phyloP scores from a whole-genome alignment of 768 basidiomycete genomes.

The Leccinum fibrillosum region DNA sequence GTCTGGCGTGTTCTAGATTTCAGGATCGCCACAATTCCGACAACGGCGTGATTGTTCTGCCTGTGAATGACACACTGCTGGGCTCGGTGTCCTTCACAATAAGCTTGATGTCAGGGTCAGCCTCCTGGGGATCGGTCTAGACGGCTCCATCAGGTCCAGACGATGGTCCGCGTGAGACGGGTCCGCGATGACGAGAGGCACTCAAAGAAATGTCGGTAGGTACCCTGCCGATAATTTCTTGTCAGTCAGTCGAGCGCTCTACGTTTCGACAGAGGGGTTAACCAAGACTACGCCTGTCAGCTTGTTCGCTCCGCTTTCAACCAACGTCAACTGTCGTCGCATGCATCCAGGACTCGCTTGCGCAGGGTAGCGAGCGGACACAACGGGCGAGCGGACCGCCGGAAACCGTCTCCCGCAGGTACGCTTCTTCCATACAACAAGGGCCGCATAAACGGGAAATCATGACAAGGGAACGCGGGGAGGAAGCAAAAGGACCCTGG shows the following conservation, averaged over 20 bases:
- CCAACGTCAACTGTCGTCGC: neutral
- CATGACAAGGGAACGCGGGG: neutral
- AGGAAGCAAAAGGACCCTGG: neutral
- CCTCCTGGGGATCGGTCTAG: neutral
- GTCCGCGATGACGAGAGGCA: neutral
- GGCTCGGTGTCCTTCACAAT: neutral
- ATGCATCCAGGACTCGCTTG: neutral
- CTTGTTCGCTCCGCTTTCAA: neutral
- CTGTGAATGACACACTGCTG: neutral
- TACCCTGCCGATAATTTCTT: neutral
- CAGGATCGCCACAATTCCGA: neutral
- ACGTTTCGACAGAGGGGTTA: neutral
- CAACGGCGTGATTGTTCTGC: neutral
- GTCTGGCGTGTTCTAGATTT: neutral
- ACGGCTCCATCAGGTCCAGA: neutral
- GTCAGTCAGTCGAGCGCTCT: neutral
- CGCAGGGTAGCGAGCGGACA: neutral
- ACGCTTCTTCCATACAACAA: neutral
- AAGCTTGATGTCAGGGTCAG: neutral
- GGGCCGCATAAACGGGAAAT: neutral
- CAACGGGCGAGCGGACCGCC: neutral
- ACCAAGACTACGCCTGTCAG: slow-evolving; percentile 1
- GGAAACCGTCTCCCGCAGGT: neutral
- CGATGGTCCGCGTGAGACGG: neutral
- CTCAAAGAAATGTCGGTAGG: neutral